Percentiles rank a stretch among this genome's conserved stretches.
These are phyloP conservation scores for Ganoderma multipileum DNA, from an alignment of 1,284 basidiomycete genomes.

Conservation along the genomic window DNA sequence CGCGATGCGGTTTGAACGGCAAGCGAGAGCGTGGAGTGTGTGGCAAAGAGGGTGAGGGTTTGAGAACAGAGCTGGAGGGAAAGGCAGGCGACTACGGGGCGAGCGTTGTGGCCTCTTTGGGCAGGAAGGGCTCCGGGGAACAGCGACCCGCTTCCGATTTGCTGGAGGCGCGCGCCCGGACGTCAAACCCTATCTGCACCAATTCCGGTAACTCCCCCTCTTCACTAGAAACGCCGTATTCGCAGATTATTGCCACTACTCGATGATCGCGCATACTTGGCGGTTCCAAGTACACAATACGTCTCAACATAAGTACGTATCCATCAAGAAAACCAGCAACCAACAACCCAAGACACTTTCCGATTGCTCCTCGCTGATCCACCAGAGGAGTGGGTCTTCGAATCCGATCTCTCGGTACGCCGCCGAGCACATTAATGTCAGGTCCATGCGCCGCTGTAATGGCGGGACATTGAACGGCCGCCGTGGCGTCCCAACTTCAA, in stretches of 20 bases:
- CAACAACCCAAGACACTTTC: background rate
- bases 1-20: background rate
- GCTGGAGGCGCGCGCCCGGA: background rate
- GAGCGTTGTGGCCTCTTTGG: background rate
- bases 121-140: background rate
- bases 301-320: background rate
- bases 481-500: background rate
- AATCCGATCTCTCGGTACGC: conserved; percentile 26
- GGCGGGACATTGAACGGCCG: background rate
- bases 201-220: background rate
- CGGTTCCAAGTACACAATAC: background rate
- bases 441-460: background rate
- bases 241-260: background rate
- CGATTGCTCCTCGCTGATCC: background rate
- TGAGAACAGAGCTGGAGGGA: too few species aligned
- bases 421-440: background rate
- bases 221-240: background rate
- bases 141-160: background rate
- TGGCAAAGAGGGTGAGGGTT: background rate
- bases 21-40: background rate
- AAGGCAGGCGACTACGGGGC: background rate
- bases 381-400: conserved; percentile 16
- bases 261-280: background rate
- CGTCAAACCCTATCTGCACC: background rate
- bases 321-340: background rate